phyloP scores from a whole-genome alignment of 805 yeast species.

The Candida silvicultrix region DNA sequence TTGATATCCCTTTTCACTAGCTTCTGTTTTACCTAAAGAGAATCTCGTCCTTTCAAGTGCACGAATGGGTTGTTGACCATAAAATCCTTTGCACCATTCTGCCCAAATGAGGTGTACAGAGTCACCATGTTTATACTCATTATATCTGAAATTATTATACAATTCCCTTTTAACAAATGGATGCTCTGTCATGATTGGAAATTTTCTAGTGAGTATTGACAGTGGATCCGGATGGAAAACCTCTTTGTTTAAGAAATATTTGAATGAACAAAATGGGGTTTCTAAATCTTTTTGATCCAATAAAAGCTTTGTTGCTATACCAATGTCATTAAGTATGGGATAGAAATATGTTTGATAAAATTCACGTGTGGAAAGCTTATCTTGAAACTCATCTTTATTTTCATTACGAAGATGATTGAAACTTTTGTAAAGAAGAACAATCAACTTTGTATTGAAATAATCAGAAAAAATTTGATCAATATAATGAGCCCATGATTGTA shows the following conservation, averaged over 20 bases:
- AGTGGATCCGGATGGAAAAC: neutral
- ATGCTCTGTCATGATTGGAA: neutral
- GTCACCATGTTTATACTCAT: neutral
- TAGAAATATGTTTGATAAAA: too few relatives aligned
- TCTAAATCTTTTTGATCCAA: neutral
- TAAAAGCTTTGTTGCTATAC: neutral
- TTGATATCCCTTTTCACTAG: neutral
- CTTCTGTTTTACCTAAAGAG: neutral
- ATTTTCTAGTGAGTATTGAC: neutral
- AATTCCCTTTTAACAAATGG: neutral
- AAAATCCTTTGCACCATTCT: neutral
- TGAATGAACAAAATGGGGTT: neutral
- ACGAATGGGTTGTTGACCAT: neutral
- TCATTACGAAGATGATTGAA: too few relatives aligned
- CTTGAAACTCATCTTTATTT: neutral
- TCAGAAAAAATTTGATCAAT: neutral
- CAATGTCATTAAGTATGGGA: neutral
- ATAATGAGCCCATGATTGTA: neutral
- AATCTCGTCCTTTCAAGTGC: neutral
- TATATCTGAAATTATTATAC: too few relatives aligned
- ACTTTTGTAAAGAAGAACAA: neutral
- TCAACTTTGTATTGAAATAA: neutral
- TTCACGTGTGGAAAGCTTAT: neutral
- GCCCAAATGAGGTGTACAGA: neutral
- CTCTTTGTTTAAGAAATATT: too few relatives aligned